A percentile compares a stretch with the other conserved stretches of the same genome.
phyloP scores from a whole-genome alignment of 345 rosid species.

The Pistacia integerrima region DNA sequence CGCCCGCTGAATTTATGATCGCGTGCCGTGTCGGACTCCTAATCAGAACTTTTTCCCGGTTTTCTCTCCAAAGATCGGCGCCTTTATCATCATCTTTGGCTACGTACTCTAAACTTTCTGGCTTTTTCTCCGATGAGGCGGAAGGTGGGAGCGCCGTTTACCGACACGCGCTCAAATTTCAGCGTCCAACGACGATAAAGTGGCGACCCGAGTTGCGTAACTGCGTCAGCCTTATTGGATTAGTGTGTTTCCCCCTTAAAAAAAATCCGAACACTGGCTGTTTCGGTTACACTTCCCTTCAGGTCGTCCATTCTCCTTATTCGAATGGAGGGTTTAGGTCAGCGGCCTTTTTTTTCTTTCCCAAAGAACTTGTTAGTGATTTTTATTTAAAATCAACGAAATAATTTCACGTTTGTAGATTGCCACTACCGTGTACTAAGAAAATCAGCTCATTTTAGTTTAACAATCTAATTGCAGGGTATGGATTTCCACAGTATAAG shows the following conservation, averaged over 20 bases:
- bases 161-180: conserved; percentile 49
- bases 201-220: conserved; percentile 38
- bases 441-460: no score
- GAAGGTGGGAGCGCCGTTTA: conserved; percentile 48
- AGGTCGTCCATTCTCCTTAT: conserved; percentile 31
- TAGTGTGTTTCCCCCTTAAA: conserved; percentile 39
- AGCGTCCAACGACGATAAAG: conserved; percentile 52
- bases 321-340: conserved; percentile 50
- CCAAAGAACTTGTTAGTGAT: neutral
- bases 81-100: conserved; percentile 23
- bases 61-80: conserved; percentile 25
- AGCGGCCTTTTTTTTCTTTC: conserved; percentile 10
- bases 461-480: no score
- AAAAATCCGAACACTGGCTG: conserved; percentile 23
- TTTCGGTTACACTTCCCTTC: conserved; percentile 49
- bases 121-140: conserved; percentile 32
- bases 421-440: no score
- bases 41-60: conserved; percentile 28
- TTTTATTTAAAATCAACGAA: no score
- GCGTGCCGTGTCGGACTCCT: conserved; percentile 26
- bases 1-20: conserved; percentile 45
- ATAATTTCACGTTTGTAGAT: no score
- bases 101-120: conserved; percentile 27
- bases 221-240: conserved; percentile 59
- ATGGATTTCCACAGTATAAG: no score